A percentile compares a stretch with the other conserved stretches of the same genome.
These are phyloP conservation scores for Clonostachys solani DNA, from an alignment of 2,329 filamentous ascomycete species.

Conservation along the genomic window DNA sequence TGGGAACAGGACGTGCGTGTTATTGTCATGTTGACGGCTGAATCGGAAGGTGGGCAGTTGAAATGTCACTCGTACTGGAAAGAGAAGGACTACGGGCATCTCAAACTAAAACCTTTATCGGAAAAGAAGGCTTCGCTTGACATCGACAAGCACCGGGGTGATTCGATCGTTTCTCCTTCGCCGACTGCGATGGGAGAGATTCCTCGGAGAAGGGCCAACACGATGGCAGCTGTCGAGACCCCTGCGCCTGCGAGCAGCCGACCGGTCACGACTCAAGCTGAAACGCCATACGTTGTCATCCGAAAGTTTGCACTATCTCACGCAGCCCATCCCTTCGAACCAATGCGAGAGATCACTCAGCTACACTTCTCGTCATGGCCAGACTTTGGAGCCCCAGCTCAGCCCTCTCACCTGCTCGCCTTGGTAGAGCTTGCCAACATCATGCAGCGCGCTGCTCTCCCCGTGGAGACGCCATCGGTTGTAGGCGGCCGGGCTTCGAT, in stretches of 20 bases:
- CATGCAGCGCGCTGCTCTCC: conserved; percentile 58
- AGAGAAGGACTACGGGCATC: conserved; percentile 69
- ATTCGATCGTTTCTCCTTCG: conserved; percentile 19
- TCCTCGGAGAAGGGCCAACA: conserved; percentile 49
- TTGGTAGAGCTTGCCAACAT: conserved; percentile 84
- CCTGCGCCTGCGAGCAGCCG: conserved; percentile 18
- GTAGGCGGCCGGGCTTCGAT: conserved; percentile 18
- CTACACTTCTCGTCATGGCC: conserved; percentile 96
- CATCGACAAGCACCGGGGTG: conserved; percentile 47
- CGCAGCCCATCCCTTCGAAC: conserved; percentile 70
- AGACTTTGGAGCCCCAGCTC: conserved; percentile 89
- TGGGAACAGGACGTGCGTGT: conserved; percentile 97
- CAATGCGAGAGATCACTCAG: conserved; percentile 89
- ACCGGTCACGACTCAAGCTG: conserved; percentile 28
- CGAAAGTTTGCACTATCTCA: conserved; percentile 86
- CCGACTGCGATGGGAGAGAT: conserved; percentile 23
- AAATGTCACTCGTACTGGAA: conserved; percentile 97
- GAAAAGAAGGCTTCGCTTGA: conserved; percentile 81
- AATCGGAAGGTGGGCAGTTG: conserved; percentile 86
- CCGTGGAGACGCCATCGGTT: conserved; percentile 35
- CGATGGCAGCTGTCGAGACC: conserved; percentile 38
- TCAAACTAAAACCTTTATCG: conserved; percentile 72
- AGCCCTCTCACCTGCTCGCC: conserved; percentile 80
- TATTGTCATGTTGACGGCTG: conserved; percentile 94
- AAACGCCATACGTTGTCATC: conserved; percentile 73